Percentiles rank a stretch among this genome's conserved stretches.
These are phyloP conservation scores for Trifolium repens DNA, from an alignment of 306 rosid species.

Conservation along the genomic window DNA sequence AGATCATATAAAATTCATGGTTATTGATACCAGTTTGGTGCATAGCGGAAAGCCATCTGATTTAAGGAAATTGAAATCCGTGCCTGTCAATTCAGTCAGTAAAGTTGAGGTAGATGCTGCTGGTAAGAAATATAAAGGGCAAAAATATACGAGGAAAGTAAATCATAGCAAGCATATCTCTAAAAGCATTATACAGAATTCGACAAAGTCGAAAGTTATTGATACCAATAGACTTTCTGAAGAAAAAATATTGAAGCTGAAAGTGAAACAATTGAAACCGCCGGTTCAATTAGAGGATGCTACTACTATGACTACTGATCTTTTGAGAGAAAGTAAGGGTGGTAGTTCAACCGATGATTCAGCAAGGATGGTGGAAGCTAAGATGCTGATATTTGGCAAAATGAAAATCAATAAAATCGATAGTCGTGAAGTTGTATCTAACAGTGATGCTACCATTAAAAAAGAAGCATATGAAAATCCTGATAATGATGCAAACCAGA, in stretches of 20 bases:
- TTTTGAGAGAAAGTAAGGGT: not conserved
- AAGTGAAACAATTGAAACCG: not conserved
- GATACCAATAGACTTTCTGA: slow-evolving; percentile 26
- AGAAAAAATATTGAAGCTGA: not conserved
- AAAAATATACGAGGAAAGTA: slow-evolving; percentile 48
- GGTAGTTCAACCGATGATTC: not conserved
- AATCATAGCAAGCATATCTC: slow-evolving; percentile 35
- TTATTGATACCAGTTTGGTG: slow-evolving; percentile 61
- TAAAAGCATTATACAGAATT: slow-evolving; percentile 39
- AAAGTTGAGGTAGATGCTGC: not conserved
- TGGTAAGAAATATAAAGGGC: not conserved
- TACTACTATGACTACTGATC: not conserved
- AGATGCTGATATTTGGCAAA: slow-evolving; percentile 34
- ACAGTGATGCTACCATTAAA: not conserved
- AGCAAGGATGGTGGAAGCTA: not conserved
- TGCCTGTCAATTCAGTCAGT: not conserved
- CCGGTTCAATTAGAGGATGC: not conserved
- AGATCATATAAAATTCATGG: slow-evolving; percentile 50
- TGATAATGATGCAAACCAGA: slow-evolving; percentile 11
- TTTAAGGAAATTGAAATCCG: not conserved
- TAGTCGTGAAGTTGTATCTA: slow-evolving; percentile 27
- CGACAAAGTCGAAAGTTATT: slow-evolving; percentile 47
- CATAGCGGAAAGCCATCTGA: not conserved
- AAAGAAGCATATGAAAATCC: not conserved
- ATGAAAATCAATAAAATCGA: slow-evolving; percentile 39